Evolutionary conservation across 441 rosid genomes (phyloP).

Genomic region (Corymbia calophylla): DNA sequence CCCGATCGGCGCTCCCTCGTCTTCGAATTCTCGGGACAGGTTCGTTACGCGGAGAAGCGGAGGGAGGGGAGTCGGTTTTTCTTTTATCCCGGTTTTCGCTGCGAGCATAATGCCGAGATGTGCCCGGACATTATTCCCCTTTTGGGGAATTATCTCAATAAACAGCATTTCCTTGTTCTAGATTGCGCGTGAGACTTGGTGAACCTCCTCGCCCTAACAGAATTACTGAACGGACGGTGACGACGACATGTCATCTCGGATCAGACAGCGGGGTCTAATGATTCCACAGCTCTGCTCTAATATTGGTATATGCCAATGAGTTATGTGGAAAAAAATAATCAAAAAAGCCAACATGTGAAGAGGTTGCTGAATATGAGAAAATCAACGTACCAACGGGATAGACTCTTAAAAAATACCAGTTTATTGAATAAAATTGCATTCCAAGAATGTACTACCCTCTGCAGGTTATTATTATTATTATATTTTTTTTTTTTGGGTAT

Average conservation of each 20-base stretch:
- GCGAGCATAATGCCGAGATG: not conserved
- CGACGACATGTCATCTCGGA: not conserved
- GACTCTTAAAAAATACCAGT: not conserved
- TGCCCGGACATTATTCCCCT: not conserved
- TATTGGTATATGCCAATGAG: not conserved
- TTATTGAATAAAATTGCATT: not conserved
- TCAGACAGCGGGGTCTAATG: not conserved
- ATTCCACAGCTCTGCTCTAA: not conserved
- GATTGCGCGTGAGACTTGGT: too few relatives aligned
- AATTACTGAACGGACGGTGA: not conserved
- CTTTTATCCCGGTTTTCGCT: not conserved
- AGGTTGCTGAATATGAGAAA: not conserved
- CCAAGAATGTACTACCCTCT: not conserved
- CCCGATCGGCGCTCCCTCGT: not conserved
- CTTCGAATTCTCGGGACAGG: not conserved
- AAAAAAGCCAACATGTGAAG: fast-evolving
- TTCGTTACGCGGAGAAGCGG: not conserved
- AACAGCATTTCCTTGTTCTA: too few relatives aligned
- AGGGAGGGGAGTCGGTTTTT: not conserved
- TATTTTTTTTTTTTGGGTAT: too few relatives aligned
- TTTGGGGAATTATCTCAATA: not conserved
- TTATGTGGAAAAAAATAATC: fast-evolving
- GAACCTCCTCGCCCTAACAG: not conserved
- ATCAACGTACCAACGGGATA: not conserved
- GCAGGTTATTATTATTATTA: fast-evolving